phyloP scores from a whole-genome alignment of 2,329 filamentous ascomycete genomes.

The Exophiala aquamarina region DNA sequence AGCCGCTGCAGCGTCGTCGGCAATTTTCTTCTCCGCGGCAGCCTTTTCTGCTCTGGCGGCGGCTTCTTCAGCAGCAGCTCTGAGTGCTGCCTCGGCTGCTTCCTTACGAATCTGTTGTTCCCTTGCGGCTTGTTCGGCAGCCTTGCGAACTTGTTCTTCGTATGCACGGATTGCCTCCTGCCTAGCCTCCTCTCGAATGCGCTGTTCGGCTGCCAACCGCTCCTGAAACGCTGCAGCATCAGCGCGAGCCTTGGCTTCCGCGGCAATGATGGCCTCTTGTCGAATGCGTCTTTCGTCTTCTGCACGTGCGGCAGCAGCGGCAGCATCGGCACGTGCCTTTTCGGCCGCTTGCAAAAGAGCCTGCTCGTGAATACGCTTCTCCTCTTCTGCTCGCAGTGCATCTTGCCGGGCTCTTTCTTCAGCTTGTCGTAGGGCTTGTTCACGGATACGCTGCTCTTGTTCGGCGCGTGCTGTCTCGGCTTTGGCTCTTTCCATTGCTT shows the following conservation, averaged over 20 bases:
- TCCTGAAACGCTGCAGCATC: conserved; percentile 38
- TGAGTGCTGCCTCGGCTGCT: conserved; percentile 50
- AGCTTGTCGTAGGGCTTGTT: conserved; percentile 30
- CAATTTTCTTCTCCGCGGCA: conserved; percentile 36
- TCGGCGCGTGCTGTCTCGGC: conserved; percentile 39
- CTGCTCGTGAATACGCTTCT: conserved; percentile 33
- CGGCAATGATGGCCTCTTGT: conserved; percentile 31
- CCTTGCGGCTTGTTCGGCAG: conserved; percentile 25
- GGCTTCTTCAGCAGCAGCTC: conserved; percentile 45
- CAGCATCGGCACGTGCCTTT: conserved; percentile 43
- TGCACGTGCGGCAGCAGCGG: conserved; percentile 43
- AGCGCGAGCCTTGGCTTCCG: conserved; percentile 23
- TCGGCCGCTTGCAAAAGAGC: conserved; percentile 27
- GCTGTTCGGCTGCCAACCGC: conserved; percentile 41
- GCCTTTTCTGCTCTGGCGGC: conserved; percentile 45
- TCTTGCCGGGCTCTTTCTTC: conserved; percentile 28
- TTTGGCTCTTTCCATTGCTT: conserved; percentile 48
- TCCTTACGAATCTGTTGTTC: conserved; percentile 29
- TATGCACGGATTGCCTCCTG: conserved; percentile 25
- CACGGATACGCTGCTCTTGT: conserved; percentile 33
- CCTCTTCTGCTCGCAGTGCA: conserved; percentile 35
- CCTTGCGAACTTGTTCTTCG: conserved; percentile 20
- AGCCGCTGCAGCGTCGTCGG: conserved; percentile 39
- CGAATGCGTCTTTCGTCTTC: conserved; percentile 34
- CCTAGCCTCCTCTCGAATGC: conserved; percentile 24